Evolutionary conservation across 1,284 basidiomycete species (phyloP), one percentile per base, ranked within the genome.

Genomic region (Exobasidium rhododendri): DNA sequence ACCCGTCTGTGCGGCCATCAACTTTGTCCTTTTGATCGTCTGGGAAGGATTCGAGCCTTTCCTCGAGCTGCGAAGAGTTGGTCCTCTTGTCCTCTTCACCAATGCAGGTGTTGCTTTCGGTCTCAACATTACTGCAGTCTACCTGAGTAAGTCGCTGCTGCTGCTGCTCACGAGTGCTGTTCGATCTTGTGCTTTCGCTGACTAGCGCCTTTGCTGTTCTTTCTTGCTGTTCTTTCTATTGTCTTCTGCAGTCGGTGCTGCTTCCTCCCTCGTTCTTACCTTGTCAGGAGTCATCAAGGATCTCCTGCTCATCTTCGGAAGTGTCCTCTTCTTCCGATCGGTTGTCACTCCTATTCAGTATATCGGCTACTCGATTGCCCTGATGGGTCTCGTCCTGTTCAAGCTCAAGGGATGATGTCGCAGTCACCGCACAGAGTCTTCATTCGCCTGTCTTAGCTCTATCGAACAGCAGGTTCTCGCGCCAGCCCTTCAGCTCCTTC

Each of bases 241-340:
- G 7, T 40, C n/a, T n/a, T n/a, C n/a, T n/a, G n/a, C 35, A 40
- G 35, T 97, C 54, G 86, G 92, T 57, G 90, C 87, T 0, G 91
- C 89, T 0, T 89, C 88, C 62, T 92, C 93, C 0, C 84, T 97
- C 62, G 87, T 96, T 4, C 83, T 97, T 67, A 97, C 94, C 1
- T 86, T 97, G 10, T 92, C 94, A 5, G 94, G 94, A 64, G 94
- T 98, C 17, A 88, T 97, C 47, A 75, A 89, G 89, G 93, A 97
- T 80, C 97, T 97, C 68, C 85, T 97, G 40, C 87, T 97, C 68
- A 93, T 98, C 81, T 84, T 87, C 4, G 92, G 91, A 54, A 91
- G 89, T 2, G 92, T 94, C 60, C 81, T 92, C 65, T 83, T 96
- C 64, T 93, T 94, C 74, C 88, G 89, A 50, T 86, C 86, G 43